Conservation (phyloP, 2,329 filamentous ascomycete species). For the Fusarium tjaetaba region DNA sequence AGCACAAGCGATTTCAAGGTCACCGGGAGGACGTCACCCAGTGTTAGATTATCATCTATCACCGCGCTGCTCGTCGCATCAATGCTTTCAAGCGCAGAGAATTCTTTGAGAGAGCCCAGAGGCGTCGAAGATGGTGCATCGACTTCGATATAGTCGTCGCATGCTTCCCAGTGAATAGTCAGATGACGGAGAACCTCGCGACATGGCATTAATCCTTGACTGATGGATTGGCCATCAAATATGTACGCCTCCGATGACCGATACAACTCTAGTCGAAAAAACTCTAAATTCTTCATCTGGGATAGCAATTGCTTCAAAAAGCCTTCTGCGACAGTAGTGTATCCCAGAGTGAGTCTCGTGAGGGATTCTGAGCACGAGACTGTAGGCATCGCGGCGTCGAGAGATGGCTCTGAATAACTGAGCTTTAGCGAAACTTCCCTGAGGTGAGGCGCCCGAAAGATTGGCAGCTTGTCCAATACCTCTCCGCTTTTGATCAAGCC, state of each 20-base stretch:
- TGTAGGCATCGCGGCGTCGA: not conserved
- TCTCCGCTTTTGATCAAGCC: not conserved
- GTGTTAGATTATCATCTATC: not conserved
- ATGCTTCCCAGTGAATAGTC: accelerated
- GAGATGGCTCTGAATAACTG: not conserved
- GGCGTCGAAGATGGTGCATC: accelerated
- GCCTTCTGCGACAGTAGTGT: not conserved
- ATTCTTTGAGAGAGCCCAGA: accelerated
- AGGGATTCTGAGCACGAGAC: not conserved
- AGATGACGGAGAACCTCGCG: not conserved
- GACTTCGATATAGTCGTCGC: not conserved
- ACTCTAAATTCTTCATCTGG: not conserved
- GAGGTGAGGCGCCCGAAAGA: not conserved
- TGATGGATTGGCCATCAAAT: not conserved
- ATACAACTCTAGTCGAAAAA: not conserved
- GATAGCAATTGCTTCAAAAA: not conserved
- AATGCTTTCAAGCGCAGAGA: not conserved
- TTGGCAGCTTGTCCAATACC: not conserved
- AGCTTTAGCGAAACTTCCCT: not conserved
- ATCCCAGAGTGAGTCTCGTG: not conserved
- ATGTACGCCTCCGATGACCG: not conserved
- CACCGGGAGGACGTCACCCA: accelerated
- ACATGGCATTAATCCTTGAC: not conserved
- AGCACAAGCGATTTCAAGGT: not conserved
- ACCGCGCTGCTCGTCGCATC: not conserved